Evolutionary conservation across 1,284 basidiomycete species (phyloP), one percentile per base, ranked within the genome.

Genomic region (Moesziomyces globuligerus): DNA sequence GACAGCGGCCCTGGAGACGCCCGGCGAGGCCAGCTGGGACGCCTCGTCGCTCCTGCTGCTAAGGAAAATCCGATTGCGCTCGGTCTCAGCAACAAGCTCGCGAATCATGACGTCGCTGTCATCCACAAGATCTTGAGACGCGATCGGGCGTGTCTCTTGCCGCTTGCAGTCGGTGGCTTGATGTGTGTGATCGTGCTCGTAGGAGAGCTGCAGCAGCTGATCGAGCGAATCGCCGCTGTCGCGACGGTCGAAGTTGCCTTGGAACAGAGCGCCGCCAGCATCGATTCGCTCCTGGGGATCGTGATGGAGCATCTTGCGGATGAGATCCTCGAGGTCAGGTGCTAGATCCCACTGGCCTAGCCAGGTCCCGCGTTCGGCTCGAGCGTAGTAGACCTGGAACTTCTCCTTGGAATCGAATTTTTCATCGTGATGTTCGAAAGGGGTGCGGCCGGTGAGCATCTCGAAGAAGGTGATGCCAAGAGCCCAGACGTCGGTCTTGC

Each of bases 401-500:
- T 75, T 64, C 11, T 77, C 73, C 42, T 61, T 62, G 32, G 53
- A 56, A 17, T 65, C 50, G 39, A 74, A 69, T 39, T 66, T 57
- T 28, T 79, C 76, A 25, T 74, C 66, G 20, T 66, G 58, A 25
- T 59, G 54, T 45, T 79, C 76, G 48, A 79, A 79, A 3, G 76
- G 76, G 1, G 76, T 76, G 4, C 76, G 57, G 11, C 75, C 75
- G 0, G 72, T 72, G 18, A 67, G 58, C 43, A 79, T 79, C 61
- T 79, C 76, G 48, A 77, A 79, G 42, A 76, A 77, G 9, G 74
- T 71, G 40, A 78, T 76, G 29, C 76, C 76, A 2, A 79, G 61
- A 11, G 72, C 61, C 76, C 76, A 79, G 23, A 77, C 56, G 43
- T 79, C 76, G 23, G 66, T 54, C 38, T 62, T 53, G 6, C 76